Conservation (phyloP, 345 rosid genomes). For the Eucalyptus sp. region DNA sequence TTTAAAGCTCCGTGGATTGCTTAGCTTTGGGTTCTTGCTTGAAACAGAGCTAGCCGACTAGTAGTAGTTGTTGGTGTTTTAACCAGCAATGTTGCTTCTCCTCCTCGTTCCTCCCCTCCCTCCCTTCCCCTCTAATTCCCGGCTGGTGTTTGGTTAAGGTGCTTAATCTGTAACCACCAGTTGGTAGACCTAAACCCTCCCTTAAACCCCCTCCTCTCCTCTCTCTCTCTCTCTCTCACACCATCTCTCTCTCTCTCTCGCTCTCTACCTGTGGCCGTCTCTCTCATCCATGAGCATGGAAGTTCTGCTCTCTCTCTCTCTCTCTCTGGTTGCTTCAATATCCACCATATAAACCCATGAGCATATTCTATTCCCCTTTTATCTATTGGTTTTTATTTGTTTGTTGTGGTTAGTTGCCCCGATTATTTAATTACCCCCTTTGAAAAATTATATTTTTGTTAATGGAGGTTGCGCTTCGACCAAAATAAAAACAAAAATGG, state of each 20-base stretch:
- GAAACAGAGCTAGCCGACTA: slow-evolving; percentile 1
- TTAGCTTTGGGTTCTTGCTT: slow-evolving; percentile 8
- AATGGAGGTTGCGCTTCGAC: not conserved
- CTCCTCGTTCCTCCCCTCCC: not conserved
- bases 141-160: slow-evolving; percentile 54
- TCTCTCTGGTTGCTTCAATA: slow-evolving; percentile 22
- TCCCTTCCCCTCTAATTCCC: not conserved
- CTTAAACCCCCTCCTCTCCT: slow-evolving; percentile 19
- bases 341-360: slow-evolving; percentile 33
- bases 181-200: slow-evolving; percentile 88
- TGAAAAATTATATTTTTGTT: not conserved
- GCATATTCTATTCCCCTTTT: slow-evolving; percentile 16
- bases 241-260: not conserved
- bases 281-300: slow-evolving; percentile 38
- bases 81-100: slow-evolving; percentile 4
- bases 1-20: not conserved
- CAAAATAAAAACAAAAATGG: not conserved
- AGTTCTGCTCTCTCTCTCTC: slow-evolving; percentile 12
- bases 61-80: slow-evolving; percentile 12
- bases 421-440: not conserved
- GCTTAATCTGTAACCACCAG: slow-evolving; percentile 82
- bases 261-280: slow-evolving; percentile 14
- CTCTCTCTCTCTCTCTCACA: not conserved
- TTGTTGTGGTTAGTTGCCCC: not conserved
- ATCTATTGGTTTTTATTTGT: not conserved